Conservation (phyloP, 768 basidiomycete species). For the Amanita subjunquillea region DNA sequence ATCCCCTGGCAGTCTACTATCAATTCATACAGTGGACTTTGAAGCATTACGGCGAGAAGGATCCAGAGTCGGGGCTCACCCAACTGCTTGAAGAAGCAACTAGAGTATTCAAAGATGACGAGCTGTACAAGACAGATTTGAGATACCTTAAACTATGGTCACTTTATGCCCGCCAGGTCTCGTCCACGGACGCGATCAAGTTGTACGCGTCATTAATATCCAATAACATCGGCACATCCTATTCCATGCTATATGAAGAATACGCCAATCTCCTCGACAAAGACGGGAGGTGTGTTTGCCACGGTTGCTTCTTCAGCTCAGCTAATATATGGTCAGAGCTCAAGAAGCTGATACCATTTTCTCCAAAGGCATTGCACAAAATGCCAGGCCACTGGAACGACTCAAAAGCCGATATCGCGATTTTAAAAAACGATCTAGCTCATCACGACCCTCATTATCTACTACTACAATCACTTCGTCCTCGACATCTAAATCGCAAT, state of each 20-base stretch:
- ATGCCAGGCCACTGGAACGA: constrained; percentile 74
- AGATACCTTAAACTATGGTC: constrained; percentile 92
- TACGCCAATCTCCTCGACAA: constrained; percentile 76
- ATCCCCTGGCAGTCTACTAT: constrained; percentile 78
- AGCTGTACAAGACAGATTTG: constrained; percentile 77
- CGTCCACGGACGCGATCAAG: constrained; percentile 55
- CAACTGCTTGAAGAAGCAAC: constrained; percentile 83
- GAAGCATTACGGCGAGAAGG: constrained; percentile 64
- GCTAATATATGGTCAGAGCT: constrained; percentile 29
- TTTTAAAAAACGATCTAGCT: constrained; percentile 55
- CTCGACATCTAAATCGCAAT: constrained; percentile 10
- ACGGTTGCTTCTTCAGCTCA: not conserved
- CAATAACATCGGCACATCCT: constrained; percentile 66
- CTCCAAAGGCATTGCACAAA: constrained; percentile 70
- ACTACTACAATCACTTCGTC: constrained; percentile 13
- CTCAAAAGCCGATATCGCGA: constrained; percentile 75
- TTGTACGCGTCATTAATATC: constrained; percentile 68
- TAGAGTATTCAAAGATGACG: constrained; percentile 69
- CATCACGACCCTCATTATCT: constrained; percentile 23
- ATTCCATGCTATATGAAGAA: constrained; percentile 82
- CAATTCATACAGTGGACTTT: constrained; percentile 87
- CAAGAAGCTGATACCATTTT: constrained; percentile 77
- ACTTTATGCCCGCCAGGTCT: constrained; percentile 72
- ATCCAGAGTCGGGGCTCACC: constrained; percentile 61
- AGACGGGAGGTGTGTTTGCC: constrained; percentile 58